Evolutionary conservation across 805 yeast genomes (phyloP).

Genomic region (Torulaspora franciscae): DNA sequence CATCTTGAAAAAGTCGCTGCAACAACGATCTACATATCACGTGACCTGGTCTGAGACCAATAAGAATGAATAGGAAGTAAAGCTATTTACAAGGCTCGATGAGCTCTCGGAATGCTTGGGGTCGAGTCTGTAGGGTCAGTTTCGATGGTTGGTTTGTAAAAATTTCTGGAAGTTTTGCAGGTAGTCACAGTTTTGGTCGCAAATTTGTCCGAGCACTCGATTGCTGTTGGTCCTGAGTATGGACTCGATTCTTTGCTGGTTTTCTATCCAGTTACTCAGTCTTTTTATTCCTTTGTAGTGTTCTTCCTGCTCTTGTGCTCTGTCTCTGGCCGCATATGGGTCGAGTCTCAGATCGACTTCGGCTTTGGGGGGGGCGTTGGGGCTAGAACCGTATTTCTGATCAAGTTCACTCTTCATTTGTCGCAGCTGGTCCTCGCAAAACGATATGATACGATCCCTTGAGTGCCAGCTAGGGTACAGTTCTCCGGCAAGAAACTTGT

Average conservation of each 20-base stretch:
- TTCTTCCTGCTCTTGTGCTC: constrained; percentile 29
- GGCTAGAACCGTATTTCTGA: constrained; percentile 17
- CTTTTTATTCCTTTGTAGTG: constrained; percentile 30
- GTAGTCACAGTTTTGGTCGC: constrained; percentile 34
- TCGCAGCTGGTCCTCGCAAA: constrained; percentile 37
- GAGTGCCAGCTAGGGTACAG: constrained; percentile 47
- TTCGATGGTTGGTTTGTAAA: constrained; percentile 5
- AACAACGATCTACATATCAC: not conserved
- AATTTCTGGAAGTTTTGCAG: constrained; percentile 22
- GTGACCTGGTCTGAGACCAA: not conserved
- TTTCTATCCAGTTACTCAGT: constrained; percentile 37
- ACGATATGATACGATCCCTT: constrained; percentile 39
- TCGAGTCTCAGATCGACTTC: constrained; percentile 39
- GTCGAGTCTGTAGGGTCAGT: not conserved
- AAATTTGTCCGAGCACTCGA: constrained; percentile 36
- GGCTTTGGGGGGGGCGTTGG: constrained; percentile 19
- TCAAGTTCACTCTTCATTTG: constrained; percentile 34
- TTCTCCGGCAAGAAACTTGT: constrained; percentile 34
- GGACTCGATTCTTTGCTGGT: constrained; percentile 40
- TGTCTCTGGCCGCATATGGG: constrained; percentile 47
- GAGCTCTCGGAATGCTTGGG: not conserved
- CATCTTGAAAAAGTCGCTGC: not conserved
- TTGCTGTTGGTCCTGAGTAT: constrained; percentile 39
- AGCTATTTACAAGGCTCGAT: not conserved
- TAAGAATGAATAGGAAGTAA: not conserved